Evolutionary conservation across 176 grass and related monocot species (phyloP).

Genomic region (Tuctoria greenei): DNA sequence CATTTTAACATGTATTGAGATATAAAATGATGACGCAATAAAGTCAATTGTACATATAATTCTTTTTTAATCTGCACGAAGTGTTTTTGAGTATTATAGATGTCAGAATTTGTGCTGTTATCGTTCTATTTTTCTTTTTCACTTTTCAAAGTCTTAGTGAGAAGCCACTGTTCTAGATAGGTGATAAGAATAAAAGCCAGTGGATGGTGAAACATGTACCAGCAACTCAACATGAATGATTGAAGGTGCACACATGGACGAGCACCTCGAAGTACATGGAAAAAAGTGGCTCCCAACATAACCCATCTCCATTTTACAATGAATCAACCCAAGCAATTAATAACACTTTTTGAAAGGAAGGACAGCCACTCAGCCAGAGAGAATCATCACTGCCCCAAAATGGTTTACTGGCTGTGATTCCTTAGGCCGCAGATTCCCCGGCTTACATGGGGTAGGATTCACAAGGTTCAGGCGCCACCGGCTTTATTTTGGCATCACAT

Average conservation of each 20-base stretch:
- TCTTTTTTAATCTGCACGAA: neutral
- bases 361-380: conserved; percentile 24
- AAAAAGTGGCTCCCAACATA: conserved; percentile 32
- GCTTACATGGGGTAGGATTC: conserved; percentile 26
- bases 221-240: conserved; percentile 29
- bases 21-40: neutral
- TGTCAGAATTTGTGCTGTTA: neutral
- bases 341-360: conserved; percentile 27
- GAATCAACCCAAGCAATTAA: conserved; percentile 24
- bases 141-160: neutral
- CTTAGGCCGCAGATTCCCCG: conserved; percentile 30
- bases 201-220: conserved; percentile 11
- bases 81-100: neutral
- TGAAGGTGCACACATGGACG: conserved; percentile 14
- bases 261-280: conserved; percentile 18
- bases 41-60: neutral
- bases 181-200: neutral
- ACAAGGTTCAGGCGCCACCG: conserved; percentile 37
- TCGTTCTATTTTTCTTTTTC: neutral
- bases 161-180: conserved; percentile 1
- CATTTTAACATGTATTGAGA: neutral
- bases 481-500: conserved; percentile 35
- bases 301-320: conserved; percentile 35
- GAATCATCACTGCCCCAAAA: conserved; percentile 37
- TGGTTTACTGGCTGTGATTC: conserved; percentile 43